Evolutionary conservation across 345 rosid genomes (phyloP), one percentile per base, ranked within the genome.

Genomic region (Salix exigua): DNA sequence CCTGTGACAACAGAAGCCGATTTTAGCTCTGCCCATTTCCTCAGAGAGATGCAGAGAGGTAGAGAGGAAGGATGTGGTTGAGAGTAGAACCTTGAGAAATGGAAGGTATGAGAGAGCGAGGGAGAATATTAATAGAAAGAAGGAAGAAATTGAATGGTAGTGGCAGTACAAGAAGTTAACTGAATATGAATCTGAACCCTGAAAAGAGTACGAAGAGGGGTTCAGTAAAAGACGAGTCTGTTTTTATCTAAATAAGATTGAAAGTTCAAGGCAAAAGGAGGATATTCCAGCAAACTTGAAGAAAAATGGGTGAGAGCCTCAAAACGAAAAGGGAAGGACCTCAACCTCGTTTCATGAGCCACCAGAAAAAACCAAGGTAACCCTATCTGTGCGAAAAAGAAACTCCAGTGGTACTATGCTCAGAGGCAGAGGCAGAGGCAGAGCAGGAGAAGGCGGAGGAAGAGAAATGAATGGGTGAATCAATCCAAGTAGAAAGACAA

Each of bases 311-410:
- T 44, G 58, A 79, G 78, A 74, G 74, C 82, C 82, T 79, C 68
- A 78, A 46, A 73, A n/a, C 30, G 84, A 83, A 83, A 79, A 51
- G 80, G 85, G 80, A 19, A 75, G 79, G 82, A 77, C 85, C 80
- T 77, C 62, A 68, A 75, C 85, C 87, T 85, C 87, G 86, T 78
- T 78, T 46, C 66, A 58, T 44, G 86, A 77, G 88, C 87, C 81
- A 66, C 73, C 69, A 81, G 30, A 80, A 46, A 33, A 76, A 42
- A 71, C 71, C 61, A 69, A 19, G 30, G 51, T 46, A 46, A 13
- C 2, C 51, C 12, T 23, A 17, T 31, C 71, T 53, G 69, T 23
- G 53, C 58, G 33, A 12, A 21, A 12, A 21, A 30, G 37, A 66
- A 26, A 37, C 40, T 33, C 30, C 5, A 8, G 51, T 48, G 61